Base-by-base conservation (phyloP, 495 filamentous ascomycete genomes). In the Xylaria venustula region DNA sequence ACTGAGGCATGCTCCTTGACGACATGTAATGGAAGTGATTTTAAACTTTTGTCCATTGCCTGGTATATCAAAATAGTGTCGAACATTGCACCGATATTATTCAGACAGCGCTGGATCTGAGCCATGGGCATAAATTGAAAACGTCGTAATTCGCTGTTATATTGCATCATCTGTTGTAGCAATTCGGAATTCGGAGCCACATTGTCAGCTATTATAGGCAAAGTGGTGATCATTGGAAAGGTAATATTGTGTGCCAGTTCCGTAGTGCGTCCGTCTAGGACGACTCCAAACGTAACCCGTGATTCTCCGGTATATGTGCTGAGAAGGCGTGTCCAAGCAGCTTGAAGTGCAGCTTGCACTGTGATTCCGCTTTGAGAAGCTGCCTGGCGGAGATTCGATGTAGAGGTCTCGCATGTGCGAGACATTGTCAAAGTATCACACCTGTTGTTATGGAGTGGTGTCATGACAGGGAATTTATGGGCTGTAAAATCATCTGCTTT, bases 31-130 rank as follows among this genome's bases (percentile, higher is more conserved):
- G 67, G 69, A n/a, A 37, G 15, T 4, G 42, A 0, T 11, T 52
- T 12, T 28, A 32, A 11, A 23, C 9, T 22, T 8, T 37, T 32
- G 17, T 62, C 23, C 8, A 68, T 46, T 60, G 51, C 61, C 65
- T 93, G 91, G 67, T 90, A 93, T 0, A 87, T 86, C 67, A 95
- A 85, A 28, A 95, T 72, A 0, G 90, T 90, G 70, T 95, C 90
- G 64, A 95, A 93, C 2, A 91, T 78, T 20, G 81, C 73, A 30
- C 87, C 80, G 0, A 81, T 74, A 48, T 73, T 77, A 3, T 83
- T 84, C 47, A 87, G 75, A 81, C 84, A 87, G 26, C 81, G 80
- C 63, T 92, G 90, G 36, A 94, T 85, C 23, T 82, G 79, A 6
- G 79, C 72, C 15, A 94, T 72, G 4, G 90, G 83, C 0, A 84